These are phyloP conservation scores for Melastoma candidum DNA, from an alignment of 441 rosid species.

Conservation along the genomic window DNA sequence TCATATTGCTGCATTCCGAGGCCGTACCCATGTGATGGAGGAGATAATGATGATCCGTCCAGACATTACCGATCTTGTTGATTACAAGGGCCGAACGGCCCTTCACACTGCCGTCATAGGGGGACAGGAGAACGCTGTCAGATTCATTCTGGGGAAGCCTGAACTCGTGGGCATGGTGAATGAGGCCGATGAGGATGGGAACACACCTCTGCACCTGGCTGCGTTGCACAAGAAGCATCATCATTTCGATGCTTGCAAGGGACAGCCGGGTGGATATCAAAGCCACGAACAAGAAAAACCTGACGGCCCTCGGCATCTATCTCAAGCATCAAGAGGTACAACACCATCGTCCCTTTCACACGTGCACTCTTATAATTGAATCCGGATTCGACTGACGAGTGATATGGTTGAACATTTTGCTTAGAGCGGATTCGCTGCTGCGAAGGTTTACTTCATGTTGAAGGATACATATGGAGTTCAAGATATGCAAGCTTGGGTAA, in stretches of 20 bases:
- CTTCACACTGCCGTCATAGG: slow-evolving; percentile 32
- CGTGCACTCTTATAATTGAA: slow-evolving; percentile 2
- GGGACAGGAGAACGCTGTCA: slow-evolving; percentile 15
- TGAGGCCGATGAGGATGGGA: slow-evolving; percentile 27
- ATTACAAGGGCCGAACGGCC: slow-evolving; percentile 25
- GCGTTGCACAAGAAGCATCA: slow-evolving; percentile 14
- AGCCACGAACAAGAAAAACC: slow-evolving; percentile 18
- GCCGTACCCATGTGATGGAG: slow-evolving; percentile 16
- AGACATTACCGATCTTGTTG: slow-evolving; percentile 24
- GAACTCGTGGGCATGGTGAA: slow-evolving; percentile 21
- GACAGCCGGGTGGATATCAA: slow-evolving; percentile 18
- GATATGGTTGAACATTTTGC: background rate
- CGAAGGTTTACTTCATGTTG: slow-evolving; percentile 29
- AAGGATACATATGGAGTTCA: slow-evolving; percentile 22
- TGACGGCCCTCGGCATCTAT: slow-evolving; percentile 22
- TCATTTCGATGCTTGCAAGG: slow-evolving; percentile 17
- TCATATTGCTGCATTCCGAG: slow-evolving; percentile 7
- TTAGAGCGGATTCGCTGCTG: slow-evolving; percentile 20
- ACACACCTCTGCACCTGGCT: slow-evolving; percentile 35
- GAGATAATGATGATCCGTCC: slow-evolving; percentile 20
- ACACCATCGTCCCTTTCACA: background rate
- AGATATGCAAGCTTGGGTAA: slow-evolving; percentile 19
- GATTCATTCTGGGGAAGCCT: slow-evolving; percentile 18
- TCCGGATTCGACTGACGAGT: background rate
- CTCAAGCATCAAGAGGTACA: slow-evolving; percentile 7